Evolutionary conservation across 2,329 filamentous ascomycete genomes (phyloP).

Genomic region (Beauveria rudraprayagi): DNA sequence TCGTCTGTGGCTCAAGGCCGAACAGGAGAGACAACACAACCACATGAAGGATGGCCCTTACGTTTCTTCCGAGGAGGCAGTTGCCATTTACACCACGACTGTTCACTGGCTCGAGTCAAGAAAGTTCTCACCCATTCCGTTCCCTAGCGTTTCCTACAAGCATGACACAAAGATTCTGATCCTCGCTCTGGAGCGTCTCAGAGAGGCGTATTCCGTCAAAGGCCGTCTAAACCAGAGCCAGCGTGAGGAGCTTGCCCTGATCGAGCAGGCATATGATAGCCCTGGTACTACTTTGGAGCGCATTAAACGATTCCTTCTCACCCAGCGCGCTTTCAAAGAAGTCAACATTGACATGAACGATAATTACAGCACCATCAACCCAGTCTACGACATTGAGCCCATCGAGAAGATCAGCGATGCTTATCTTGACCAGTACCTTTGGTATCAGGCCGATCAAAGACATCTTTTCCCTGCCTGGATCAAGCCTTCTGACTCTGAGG

Average conservation of each 20-base stretch:
- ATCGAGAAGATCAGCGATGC: conserved; percentile 99
- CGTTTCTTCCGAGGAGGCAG: conserved; percentile 94
- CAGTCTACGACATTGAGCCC: conserved; percentile 96
- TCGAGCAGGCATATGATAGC: conserved; percentile 97
- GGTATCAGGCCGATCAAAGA: conserved; percentile 97
- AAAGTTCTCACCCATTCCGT: conserved; percentile 97
- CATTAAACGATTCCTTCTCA: conserved; percentile 95
- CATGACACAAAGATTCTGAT: conserved; percentile 99
- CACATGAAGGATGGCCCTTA: conserved; percentile 99
- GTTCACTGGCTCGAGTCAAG: conserved; percentile 98
- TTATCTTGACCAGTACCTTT: conserved; percentile 95
- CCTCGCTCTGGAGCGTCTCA: conserved; percentile 80
- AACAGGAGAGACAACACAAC: conserved; percentile 97
- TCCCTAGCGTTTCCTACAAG: conserved; percentile 98
- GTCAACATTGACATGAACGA: conserved; percentile 99
- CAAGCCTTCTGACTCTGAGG: conserved; percentile 96
- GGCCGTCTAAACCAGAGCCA: conserved; percentile 95
- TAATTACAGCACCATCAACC: conserved; percentile 98
- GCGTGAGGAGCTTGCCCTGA: conserved; percentile 89
- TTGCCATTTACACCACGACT: conserved; percentile 97
- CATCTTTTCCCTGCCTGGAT: conserved; percentile 98
- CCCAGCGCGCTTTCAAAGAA: conserved; percentile 97
- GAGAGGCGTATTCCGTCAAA: conserved; percentile 97
- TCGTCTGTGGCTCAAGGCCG: conserved; percentile 91
- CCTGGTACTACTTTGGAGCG: conserved; percentile 91